phyloP scores from a whole-genome alignment of 2,329 filamentous ascomycete genomes.

The Cytospora chrysosperma region DNA sequence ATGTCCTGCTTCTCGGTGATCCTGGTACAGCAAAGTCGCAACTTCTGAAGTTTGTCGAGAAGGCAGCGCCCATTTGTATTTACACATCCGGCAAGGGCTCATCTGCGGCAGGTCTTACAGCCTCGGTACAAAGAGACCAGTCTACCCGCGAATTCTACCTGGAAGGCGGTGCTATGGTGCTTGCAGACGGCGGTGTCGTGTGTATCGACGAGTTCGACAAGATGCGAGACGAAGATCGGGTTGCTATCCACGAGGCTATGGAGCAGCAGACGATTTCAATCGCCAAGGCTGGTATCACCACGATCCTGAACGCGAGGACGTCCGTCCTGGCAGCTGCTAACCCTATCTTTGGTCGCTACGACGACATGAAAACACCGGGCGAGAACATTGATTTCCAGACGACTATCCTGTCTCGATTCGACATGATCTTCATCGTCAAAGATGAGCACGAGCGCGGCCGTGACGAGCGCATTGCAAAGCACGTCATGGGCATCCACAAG shows the following conservation, averaged over 20 bases:
- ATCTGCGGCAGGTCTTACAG: slow-evolving; percentile 93
- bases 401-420: slow-evolving; percentile 95
- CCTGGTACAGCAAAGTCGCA: slow-evolving; percentile 98
- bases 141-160: slow-evolving; percentile 95
- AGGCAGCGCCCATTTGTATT: slow-evolving; percentile 92
- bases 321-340: slow-evolving; percentile 95
- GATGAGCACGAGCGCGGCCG: slow-evolving; percentile 89
- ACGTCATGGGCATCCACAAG: slow-evolving; percentile 98
- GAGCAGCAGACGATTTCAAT: slow-evolving; percentile 99
- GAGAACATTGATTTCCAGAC: slow-evolving; percentile 99
- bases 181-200: slow-evolving; percentile 93
- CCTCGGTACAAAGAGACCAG: slow-evolving; percentile 91
- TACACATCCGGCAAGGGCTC: slow-evolving; percentile 99
- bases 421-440: slow-evolving; percentile 99
- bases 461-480: slow-evolving; percentile 90
- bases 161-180: slow-evolving; percentile 96
- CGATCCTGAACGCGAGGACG: slow-evolving; percentile 92
- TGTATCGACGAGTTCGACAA: slow-evolving; percentile 99
- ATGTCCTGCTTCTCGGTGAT: slow-evolving; percentile 93
- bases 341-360: slow-evolving; percentile 95
- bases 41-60: slow-evolving; percentile 94
- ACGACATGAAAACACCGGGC: slow-evolving; percentile 94
- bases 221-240: slow-evolving; percentile 97
- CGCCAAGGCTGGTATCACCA: slow-evolving; percentile 97
- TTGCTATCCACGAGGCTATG: slow-evolving; percentile 99